A percentile compares a stretch with the other conserved stretches of the same genome.
Evolutionary conservation across 345 rosid genomes (phyloP).

Genomic region (Ceriops decandra): DNA sequence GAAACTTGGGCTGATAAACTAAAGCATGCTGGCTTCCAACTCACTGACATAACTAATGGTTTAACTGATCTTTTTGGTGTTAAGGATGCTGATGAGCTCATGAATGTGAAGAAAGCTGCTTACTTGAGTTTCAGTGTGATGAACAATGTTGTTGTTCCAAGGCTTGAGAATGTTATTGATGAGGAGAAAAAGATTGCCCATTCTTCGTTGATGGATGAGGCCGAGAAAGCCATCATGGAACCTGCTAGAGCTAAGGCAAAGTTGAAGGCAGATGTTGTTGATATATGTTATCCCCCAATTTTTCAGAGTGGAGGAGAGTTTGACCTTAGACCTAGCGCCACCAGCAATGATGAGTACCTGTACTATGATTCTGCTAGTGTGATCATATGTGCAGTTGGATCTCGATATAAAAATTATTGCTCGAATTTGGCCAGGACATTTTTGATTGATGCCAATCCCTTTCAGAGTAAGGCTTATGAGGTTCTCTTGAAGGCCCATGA

Average conservation of each 20-base stretch:
- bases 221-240: slow-evolving; percentile 75
- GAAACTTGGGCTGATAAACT: slow-evolving; percentile 69
- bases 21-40: slow-evolving; percentile 49
- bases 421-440: slow-evolving; percentile 76
- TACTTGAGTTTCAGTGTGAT: slow-evolving; percentile 65
- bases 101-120: slow-evolving; percentile 79
- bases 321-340: slow-evolving; percentile 89
- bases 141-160: slow-evolving; percentile 80
- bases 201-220: slow-evolving; percentile 73
- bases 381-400: slow-evolving; percentile 75
- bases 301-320: slow-evolving; percentile 89
- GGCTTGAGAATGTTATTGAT: slow-evolving; percentile 76
- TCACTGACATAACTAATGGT: slow-evolving; percentile 62
- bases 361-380: slow-evolving; percentile 82
- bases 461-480: slow-evolving; percentile 76
- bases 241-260: slow-evolving; percentile 73
- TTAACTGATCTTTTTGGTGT: slow-evolving; percentile 75
- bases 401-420: slow-evolving; percentile 83
- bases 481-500: slow-evolving; percentile 88
- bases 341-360: slow-evolving; percentile 69
- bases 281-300: slow-evolving; percentile 90
- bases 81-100: slow-evolving; percentile 63
- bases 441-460: slow-evolving; percentile 71
- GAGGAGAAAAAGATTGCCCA: slow-evolving; percentile 80
- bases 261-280: slow-evolving; percentile 77